Base-by-base conservation (phyloP, 1,139 yeast genomes). In the Geotrichum histeridarum region DNA sequence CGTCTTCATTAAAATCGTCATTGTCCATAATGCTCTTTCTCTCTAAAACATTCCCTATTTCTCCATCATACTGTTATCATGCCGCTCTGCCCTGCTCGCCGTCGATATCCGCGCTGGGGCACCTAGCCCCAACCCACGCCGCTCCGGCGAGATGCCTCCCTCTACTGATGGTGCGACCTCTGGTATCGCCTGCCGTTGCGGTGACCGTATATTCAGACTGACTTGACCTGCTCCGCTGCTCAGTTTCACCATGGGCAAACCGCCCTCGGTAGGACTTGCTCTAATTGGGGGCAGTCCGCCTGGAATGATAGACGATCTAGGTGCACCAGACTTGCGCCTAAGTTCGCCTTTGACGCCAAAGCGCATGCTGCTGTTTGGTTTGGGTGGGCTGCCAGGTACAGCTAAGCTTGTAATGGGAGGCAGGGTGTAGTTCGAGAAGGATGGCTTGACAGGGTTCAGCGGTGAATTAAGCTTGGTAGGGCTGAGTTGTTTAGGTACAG, bases 281-380 rank as follows among this genome's bases (percentile, higher is more conserved):
- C 43, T 22, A n/a, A 39, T 42, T 17, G 44, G 44, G 9, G 39
- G 39, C 15, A 45, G 33, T 3, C 41, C 39, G 8, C 48, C 48
- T 4, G 48, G 48, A 18, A 45, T 32, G 17, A 45, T 30, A 6
- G 48, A 45, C 9, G 41, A 12, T 5, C 48, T 35, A 8, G 48
- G 32, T 2, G 27, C 48, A 2, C 48, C 48, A 7, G 61, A 54
- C 32, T 59, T 56, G 17, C 62, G 57, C 11, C 59, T 54, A 32
- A 63, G 54, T 33, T 63, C 65, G 30, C 63, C 58, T 36, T 60
- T 59, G 42, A 61, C 63, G n/a, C 67, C 67, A 51, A 63, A 61
- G 33, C 44, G 32, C 30, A 39, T 51, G 50, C 33, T 2, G 47
- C 41, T 22, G 27, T 3, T 15, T 53, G 43, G 30, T 32, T 36